phyloP scores from a whole-genome alignment of 1,139 yeast genomes.

The Kodamaea alishanica region DNA sequence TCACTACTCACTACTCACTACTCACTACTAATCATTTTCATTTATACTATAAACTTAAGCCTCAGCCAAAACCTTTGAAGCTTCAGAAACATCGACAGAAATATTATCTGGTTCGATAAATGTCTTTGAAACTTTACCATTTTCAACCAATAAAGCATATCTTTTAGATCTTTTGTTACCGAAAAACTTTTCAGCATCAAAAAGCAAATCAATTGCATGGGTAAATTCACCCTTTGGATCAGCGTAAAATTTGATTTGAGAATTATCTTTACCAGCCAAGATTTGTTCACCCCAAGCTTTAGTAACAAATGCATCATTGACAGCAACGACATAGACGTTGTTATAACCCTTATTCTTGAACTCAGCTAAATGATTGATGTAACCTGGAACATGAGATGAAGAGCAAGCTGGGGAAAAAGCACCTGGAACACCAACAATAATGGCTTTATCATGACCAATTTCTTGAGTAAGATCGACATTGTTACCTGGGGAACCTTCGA shows the following conservation, averaged over 20 bases:
- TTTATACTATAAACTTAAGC: conserved; percentile 13
- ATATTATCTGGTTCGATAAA: conserved; percentile 82
- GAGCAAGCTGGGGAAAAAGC: conserved; percentile 89
- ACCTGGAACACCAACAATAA: conserved; percentile 84
- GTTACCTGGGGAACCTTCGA: conserved; percentile 68
- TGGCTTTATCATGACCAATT: conserved; percentile 48
- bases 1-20: too few species aligned
- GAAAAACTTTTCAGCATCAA: conserved; percentile 25
- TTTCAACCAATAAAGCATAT: conserved; percentile 69
- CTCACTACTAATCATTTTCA: too few species aligned
- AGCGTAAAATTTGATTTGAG: conserved; percentile 58
- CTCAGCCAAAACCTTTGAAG: conserved; percentile 34
- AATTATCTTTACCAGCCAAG: conserved; percentile 23
- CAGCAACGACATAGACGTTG: conserved; percentile 63
- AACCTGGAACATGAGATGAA: conserved; percentile 77
- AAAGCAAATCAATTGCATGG: conserved; percentile 53
- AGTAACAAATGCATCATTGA: conserved; percentile 83
- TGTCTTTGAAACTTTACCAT: conserved; percentile 62
- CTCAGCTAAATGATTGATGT: conserved; percentile 45
- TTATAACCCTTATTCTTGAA: conserved; percentile 65
- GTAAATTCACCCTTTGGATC: conserved; percentile 76
- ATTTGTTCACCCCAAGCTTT: conserved; percentile 68
- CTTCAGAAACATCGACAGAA: conserved; percentile 53
- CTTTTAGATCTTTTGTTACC: conserved; percentile 61
- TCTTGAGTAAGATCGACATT: conserved; percentile 57